phyloP scores from a whole-genome alignment of 352 stramenopile species.

The Elongisporangium undulatum region DNA sequence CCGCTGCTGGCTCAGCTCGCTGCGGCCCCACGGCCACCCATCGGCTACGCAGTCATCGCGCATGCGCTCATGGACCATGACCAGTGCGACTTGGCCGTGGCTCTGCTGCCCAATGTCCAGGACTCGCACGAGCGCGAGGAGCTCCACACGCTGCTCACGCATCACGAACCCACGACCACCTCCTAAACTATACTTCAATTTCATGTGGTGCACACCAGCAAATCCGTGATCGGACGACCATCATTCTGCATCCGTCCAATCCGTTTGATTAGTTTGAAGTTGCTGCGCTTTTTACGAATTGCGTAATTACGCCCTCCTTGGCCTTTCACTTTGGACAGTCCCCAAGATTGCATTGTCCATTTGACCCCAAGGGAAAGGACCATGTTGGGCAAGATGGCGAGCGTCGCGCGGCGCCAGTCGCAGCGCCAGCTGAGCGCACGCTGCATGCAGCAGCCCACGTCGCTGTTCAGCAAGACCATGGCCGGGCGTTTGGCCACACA shows the following conservation, averaged over 20 bases:
- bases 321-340: not conserved
- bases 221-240: not conserved
- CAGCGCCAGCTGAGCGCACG: not conserved
- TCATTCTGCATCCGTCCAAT: conserved; percentile 21
- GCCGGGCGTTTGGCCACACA: not conserved
- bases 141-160: conserved; percentile 21
- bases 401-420: conserved; percentile 4
- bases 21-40: conserved; percentile 24
- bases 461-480: not conserved
- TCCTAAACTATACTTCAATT: not conserved
- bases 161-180: conserved; percentile 2
- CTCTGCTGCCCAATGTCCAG: conserved; percentile 30
- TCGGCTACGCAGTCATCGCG: conserved; percentile 36
- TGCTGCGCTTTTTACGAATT: not conserved
- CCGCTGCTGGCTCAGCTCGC: conserved; percentile 35
- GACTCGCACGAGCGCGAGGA: conserved; percentile 23
- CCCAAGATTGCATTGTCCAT: not conserved
- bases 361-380: not conserved
- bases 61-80: conserved; percentile 45
- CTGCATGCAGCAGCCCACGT: not conserved
- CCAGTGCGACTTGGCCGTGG: conserved; percentile 25
- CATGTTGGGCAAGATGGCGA: conserved; percentile 23
- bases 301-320: not conserved
- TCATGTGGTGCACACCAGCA: not conserved
- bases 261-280: not conserved